Base-by-base conservation (phyloP, 768 basidiomycete genomes). In the Cyathus striatus region DNA sequence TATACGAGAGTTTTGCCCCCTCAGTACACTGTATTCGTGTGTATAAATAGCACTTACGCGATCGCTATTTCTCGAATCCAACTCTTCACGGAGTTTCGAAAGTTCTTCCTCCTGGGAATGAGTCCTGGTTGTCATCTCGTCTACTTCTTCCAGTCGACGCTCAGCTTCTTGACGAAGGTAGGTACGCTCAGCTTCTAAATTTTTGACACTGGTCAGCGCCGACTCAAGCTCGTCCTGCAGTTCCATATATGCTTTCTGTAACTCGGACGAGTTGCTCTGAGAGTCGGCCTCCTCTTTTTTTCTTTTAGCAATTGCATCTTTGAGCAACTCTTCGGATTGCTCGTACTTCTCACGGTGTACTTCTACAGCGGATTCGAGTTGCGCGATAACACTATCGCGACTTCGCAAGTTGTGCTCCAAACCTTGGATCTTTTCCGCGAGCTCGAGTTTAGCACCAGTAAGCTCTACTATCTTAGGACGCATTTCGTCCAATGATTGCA, bases 401-500 rank as follows among this genome's bases (percentile, higher is more conserved):
- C 69, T 74, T 27, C 68, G 68, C 45, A 87, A 49, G 6, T 71
- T 66, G 40, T 72, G 68, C 45, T 81, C 72, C 43, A 89, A 60
- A 42, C 61, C 59, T 48, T 78, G 79, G 35, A 80, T 66, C 52
- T 78, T 78, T 47, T 91, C 86, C 34, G 72, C 69, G 6, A 88
- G 70, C 46, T 86, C 78, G 12, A 87, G 63, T 58, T 83, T 88
- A 47, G 70, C 73, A 26, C 80, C 76, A 2, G 86, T 89, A 42
- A 94, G 69, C 56, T 89, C 82, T 17, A 90, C 81, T 48, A 91
- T 81, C 66, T 91, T 91, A 30, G 86, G 78, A 23, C 85, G 77
- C 79, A 91, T 84, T 61, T 91, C 88, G 49, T 91, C 83, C 46
- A 92, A 64, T n/a, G 86, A 81, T 22, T 73, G 78, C 80, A 91